phyloP scores from a whole-genome alignment of 2,329 filamentous ascomycete genomes.

The Pseudogymnoascus sp. region DNA sequence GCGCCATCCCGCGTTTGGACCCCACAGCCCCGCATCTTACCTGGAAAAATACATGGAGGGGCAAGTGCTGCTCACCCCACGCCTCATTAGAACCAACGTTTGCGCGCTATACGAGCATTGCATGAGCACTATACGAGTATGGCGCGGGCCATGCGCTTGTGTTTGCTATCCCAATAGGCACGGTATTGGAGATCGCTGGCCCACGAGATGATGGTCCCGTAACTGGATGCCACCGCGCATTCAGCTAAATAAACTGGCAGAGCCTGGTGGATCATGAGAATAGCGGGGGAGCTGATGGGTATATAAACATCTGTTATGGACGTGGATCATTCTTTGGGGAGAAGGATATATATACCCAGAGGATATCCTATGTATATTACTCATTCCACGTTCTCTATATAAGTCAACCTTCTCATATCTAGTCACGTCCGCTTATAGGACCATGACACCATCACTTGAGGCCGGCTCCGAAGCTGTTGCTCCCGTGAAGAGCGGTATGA shows the following conservation, averaged over 20 bases:
- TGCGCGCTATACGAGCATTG: neutral
- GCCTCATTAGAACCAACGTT: neutral
- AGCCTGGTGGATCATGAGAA: neutral
- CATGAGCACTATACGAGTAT: neutral
- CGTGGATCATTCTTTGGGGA: neutral
- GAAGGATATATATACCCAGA: neutral
- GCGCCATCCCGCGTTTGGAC: neutral
- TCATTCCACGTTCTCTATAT: neutral
- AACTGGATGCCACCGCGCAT: neutral
- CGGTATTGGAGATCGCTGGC: neutral
- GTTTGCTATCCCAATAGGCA: neutral
- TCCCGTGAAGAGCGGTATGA: neutral
- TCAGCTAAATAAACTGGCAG: neutral
- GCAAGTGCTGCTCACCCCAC: neutral
- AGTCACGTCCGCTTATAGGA: neutral
- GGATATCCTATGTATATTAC: neutral
- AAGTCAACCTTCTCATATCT: neutral
- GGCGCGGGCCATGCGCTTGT: neutral
- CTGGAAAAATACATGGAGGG: neutral
- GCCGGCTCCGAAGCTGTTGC: neutral
- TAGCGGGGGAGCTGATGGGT: neutral
- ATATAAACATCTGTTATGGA: neutral
- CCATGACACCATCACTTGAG: neutral
- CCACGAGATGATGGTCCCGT: neutral
- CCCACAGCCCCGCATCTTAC: constrained; percentile 4